Conservation (phyloP, 2,329 filamentous ascomycete species). For the Nannizziopsis barbatae region DNA sequence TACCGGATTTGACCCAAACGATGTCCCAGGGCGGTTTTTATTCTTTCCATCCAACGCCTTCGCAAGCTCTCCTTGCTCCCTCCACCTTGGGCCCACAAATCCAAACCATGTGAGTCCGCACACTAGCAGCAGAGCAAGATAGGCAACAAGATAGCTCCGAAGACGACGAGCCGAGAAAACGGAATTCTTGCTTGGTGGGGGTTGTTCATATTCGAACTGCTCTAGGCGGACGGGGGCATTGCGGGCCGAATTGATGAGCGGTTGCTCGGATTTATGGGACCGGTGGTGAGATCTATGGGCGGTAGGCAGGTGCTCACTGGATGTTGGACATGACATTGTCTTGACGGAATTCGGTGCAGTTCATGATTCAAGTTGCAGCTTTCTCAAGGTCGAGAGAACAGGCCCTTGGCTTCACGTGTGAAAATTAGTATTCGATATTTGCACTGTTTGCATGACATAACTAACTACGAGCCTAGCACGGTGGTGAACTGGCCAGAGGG, state of each 20-base stretch:
- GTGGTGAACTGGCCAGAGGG: no score
- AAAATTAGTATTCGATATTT: no score
- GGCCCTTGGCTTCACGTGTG: no score
- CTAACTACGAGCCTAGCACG: no score
- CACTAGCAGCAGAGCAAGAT: constrained; percentile 24
- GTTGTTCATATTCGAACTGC: constrained; percentile 18
- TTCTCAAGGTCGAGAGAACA: no score
- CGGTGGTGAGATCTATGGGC: neutral
- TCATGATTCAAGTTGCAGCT: no score
- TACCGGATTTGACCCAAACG: constrained; percentile 39
- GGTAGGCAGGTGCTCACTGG: no score
- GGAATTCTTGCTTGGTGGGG: constrained; percentile 13
- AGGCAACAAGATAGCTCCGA: constrained; percentile 31
- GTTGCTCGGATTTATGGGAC: constrained; percentile 14
- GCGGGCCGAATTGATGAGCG: constrained; percentile 30
- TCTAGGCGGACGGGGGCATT: constrained; percentile 29
- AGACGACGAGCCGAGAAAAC: constrained; percentile 31
- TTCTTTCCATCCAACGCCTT: constrained; percentile 25
- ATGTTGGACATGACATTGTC: no score
- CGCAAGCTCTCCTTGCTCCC: constrained; percentile 24
- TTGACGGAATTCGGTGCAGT: no score
- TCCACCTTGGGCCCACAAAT: constrained; percentile 23
- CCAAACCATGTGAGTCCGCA: constrained; percentile 27
- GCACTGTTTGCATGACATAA: no score
- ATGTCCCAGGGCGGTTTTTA: constrained; percentile 23